Base-by-base conservation (phyloP, 106 monocot species). In the Cymbidium sinense region DNA sequence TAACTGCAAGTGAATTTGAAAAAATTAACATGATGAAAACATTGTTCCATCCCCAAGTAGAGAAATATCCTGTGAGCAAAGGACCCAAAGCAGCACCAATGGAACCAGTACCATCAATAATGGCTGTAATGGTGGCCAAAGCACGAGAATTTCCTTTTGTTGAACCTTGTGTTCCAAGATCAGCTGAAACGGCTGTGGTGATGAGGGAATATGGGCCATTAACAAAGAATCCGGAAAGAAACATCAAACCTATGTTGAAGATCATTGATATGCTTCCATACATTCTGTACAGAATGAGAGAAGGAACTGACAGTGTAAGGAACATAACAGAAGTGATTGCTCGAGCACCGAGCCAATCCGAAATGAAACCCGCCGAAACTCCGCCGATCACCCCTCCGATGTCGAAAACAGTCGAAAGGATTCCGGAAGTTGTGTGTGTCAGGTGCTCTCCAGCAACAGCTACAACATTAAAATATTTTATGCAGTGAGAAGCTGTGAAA, bases 51-150 rank as follows among this genome's bases (percentile, higher is more conserved):
- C 98, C 88, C 74, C 80, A 83, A 13, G 94, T 90, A 71, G 88
- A 94, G 74, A 94, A 88, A 80, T 98, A 98, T 18, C 98, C 98
- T 35, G 94, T 94, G 13, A 98, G 90, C 64, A 94, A 64, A 50
- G 98, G 94, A 27, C 94, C 98, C 74, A 94, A 61, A 72, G 98
- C 91, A 47, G 94, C 94, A 28, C 98, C 94, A 41, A 94, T 83
- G 78, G 98, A 98, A 21, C 98, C 98, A 20, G 98, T 98, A 13
- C 90, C 98, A 77, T 98, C 98, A 33, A 98, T 94, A 77, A 98
- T 98, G 70, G 98, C 94, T 18, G 94, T 87, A 13, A 98, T 92
- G 23, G 98, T 98, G 44, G 98, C 98, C 54, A 98, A 83, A 80
- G 94, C 94, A 62, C 92, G 80, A 33, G 94, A 87, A 78, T 86